Evolutionary conservation across 176 grass and related monocot genomes (phyloP), one percentile per base, ranked within the genome.

Genomic region (Thalia dealbata): DNA sequence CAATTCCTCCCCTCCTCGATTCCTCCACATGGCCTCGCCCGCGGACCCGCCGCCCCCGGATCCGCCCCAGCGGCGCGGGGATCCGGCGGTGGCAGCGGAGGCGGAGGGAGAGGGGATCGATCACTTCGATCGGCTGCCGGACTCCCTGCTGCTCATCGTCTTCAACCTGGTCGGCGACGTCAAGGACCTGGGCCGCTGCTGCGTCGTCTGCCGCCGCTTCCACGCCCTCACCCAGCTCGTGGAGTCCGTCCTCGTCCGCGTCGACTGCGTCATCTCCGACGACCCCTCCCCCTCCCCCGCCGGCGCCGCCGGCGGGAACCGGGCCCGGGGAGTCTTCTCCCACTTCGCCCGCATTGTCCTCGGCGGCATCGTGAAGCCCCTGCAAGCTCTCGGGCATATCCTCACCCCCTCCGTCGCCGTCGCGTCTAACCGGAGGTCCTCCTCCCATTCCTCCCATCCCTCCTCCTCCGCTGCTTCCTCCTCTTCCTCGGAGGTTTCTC

Each of bases 111-210:
- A 72, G 45, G 70, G 48, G 24, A 54, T 72, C 70, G 70, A 72
- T 9, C 70, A 72, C 48, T 72, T 72, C 16, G 70, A 72, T 72
- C 70, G 46, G 25, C 70, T 72, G 14, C 70, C 70, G 23, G 70
- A 72, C 45, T 30, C 48, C 14, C 10, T 72, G 70, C 26, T 72
- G 48, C 70, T 72, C 6, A 7, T 55, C 10, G 70, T 72, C 24
- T 84, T 97, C 76, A 91, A 97, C 74, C 76, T 85, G 81, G 77
- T 97, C 81, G 83, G 81, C 70, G 95, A 97, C 80, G 90, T 97
- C 21, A 97, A 97, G 87, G 84, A 85, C 25, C 90, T 97, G 50
- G 90, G 89, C 76, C 89, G 95, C 67, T 92, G 84, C 87, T 88
- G 80, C 60, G 74, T 93, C 41, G 79, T 97, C 64, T 97, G 87